Base-by-base conservation (phyloP, 768 basidiomycete species). In the Mycena venus region DNA sequence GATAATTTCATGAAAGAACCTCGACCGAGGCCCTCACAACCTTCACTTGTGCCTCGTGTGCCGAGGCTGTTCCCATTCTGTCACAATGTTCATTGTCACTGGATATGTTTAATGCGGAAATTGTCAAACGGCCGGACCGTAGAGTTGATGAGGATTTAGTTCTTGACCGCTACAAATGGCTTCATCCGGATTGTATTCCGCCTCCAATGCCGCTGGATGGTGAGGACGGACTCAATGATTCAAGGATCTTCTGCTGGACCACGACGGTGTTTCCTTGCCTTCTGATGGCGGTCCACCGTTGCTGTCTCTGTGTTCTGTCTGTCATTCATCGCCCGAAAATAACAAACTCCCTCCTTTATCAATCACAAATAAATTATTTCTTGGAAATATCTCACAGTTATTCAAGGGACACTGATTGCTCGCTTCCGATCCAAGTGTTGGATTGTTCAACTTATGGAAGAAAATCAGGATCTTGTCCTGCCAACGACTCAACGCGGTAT, bases 381-480 rank as follows among this genome's bases (percentile, higher is more conserved):
- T 72, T 15, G 65, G 61, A 17, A 68, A 38, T 34, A 68, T 42
- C 40, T 72, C 17, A 72, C 65, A 27, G 60, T 72, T 15, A 58
- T 75, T 14, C 70, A 75, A 40, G 74, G 72, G 29, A 23, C 62
- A 14, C 59, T 75, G 70, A 72, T 75, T 47, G 74, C 74, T 12
- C 70, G 53, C 8, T 75, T 58, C 23, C 61, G 74, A 3, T 70
- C 70, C 4, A 75, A 74, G 34, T 44, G 60, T 15, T 68, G 64
- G 53, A 60, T 73, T 25, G 27, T 58, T 32, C 51, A 67, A 38
- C 53, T 67, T 9, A 2, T 23, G 36, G 66, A 67, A 29, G 51
- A 67, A 23, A 67, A 67, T n/a, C 38, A 67, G 12, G 40, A 60
- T 12, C 9, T 76, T 71, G 25, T 47, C 84, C 4, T 63, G 83